A percentile compares a stretch with the other conserved stretches of the same genome.
These are phyloP conservation scores for Raphanus hybrid DNA, from an alignment of 441 rosid genomes.

Conservation along the genomic window DNA sequence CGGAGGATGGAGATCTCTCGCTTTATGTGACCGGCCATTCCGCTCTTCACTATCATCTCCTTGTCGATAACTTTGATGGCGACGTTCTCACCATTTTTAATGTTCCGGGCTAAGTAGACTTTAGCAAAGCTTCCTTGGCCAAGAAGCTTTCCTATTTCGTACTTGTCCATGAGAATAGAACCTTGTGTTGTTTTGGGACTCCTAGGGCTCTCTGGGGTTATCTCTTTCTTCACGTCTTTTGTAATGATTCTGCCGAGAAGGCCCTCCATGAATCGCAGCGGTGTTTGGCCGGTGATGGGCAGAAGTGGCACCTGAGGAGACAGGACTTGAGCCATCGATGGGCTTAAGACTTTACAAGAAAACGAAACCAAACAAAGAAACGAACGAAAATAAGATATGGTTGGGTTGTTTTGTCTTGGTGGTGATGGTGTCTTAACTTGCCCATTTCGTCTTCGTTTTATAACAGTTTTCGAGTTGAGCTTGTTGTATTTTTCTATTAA, in stretches of 20 bases:
- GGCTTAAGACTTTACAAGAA: not conserved
- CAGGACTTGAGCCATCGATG: slow-evolving; percentile 37
- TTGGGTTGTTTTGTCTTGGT: slow-evolving; percentile 22
- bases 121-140: slow-evolving; percentile 8
- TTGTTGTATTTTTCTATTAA: not conserved
- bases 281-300: slow-evolving; percentile 13
- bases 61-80: slow-evolving; percentile 84
- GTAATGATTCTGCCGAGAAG: slow-evolving; percentile 33
- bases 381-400: slow-evolving; percentile 29
- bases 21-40: slow-evolving; percentile 1
- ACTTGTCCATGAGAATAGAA: slow-evolving; percentile 22
- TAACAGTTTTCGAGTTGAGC: slow-evolving; percentile 29
- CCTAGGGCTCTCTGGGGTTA: slow-evolving; percentile 32
- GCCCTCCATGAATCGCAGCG: slow-evolving; percentile 30
- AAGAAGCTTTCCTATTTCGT: slow-evolving; percentile 1
- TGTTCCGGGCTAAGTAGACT: slow-evolving; percentile 1
- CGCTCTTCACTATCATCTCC: slow-evolving; percentile 45
- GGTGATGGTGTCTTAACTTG: slow-evolving; percentile 35
- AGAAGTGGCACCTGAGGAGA: slow-evolving; percentile 9
- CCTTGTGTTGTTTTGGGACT: slow-evolving; percentile 37
- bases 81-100: slow-evolving; percentile 59
- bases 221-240: slow-evolving; percentile 25
- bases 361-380: slow-evolving; percentile 12
- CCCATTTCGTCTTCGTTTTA: slow-evolving; percentile 32
- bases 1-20: slow-evolving; percentile 4